A percentile compares a stretch with the other conserved stretches of the same genome.
phyloP scores from a whole-genome alignment of 2,329 filamentous ascomycete genomes.

The Atkinsonella hypoxylon region DNA sequence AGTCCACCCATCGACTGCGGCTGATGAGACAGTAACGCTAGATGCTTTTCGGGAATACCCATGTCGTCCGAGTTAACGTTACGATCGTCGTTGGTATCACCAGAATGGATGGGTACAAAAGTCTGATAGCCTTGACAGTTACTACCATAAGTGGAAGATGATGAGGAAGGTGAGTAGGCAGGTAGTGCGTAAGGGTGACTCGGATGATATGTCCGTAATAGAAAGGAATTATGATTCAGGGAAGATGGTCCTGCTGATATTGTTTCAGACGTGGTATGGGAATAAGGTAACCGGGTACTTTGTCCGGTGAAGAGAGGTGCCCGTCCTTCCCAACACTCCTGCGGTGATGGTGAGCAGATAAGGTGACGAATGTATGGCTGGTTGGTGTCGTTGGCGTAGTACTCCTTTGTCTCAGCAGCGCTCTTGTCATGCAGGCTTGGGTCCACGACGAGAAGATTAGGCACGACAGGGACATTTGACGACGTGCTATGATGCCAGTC shows the following conservation, averaged over 20 bases:
- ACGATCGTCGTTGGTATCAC: not conserved
- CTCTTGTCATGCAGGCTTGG: conserved; percentile 28
- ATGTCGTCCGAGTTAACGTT: conserved; percentile 19
- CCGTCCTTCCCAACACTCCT: conserved; percentile 15
- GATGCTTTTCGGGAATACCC: conserved; percentile 30
- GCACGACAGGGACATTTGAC: conserved; percentile 30
- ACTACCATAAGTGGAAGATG: conserved; percentile 18
- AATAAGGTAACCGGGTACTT: conserved; percentile 2
- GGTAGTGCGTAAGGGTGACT: conserved; percentile 32
- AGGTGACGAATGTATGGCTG: conserved; percentile 3
- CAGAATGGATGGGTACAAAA: conserved; percentile 18
- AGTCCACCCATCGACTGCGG: conserved; percentile 35
- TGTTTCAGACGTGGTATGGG: not conserved
- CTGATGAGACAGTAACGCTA: conserved; percentile 27
- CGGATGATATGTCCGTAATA: conserved; percentile 9
- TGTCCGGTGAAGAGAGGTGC: not conserved
- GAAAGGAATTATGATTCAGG: not conserved
- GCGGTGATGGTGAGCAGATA: conserved; percentile 11
- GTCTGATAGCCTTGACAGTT: conserved; percentile 28
- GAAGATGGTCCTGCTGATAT: not conserved
- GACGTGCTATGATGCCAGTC: conserved; percentile 16
- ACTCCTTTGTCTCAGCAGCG: conserved; percentile 27
- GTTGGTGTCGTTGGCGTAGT: not conserved
- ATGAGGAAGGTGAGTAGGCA: conserved; percentile 35
- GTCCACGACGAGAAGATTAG: conserved; percentile 37